Percentiles rank a stretch among this genome's conserved stretches.
Conservation (phyloP, 805 yeast genomes). For the Starmerella sirachaensis region DNA sequence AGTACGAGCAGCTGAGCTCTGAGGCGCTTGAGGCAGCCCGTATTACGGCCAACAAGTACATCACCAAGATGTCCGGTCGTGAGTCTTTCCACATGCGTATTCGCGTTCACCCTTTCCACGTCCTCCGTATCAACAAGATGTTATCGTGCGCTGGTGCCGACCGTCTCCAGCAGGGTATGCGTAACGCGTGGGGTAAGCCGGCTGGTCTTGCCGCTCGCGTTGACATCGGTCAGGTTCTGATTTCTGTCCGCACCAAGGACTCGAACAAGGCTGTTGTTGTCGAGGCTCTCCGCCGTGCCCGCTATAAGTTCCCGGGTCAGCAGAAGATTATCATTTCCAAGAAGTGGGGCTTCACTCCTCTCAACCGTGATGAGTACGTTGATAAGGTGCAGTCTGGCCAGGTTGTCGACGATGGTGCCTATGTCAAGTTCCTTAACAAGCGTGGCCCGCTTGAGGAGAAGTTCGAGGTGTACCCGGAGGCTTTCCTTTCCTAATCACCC, state of each 20-base stretch:
- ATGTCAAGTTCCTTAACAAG: conserved; percentile 93
- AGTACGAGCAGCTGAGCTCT: conserved; percentile 96
- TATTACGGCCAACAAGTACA: conserved; percentile 99
- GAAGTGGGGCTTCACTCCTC: conserved; percentile 99
- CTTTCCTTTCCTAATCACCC: conserved; percentile 30
- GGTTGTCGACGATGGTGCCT: conserved; percentile 99
- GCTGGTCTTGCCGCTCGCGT: conserved; percentile 99
- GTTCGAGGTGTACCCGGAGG: conserved; percentile 87
- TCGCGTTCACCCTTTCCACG: conserved; percentile 99
- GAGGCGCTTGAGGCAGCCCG: conserved; percentile 99
- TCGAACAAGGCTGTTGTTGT: conserved; percentile 92
- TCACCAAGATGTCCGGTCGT: conserved; percentile 96
- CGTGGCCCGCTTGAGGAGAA: conserved; percentile 90
- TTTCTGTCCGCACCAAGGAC: conserved; percentile 98
- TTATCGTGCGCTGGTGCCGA: conserved; percentile 99
- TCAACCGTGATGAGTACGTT: conserved; percentile 94
- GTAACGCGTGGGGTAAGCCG: conserved; percentile 99
- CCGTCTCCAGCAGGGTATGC: conserved; percentile 99
- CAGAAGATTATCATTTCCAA: conserved; percentile 97
- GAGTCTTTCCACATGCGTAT: conserved; percentile 99
- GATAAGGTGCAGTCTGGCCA: conserved; percentile 92
- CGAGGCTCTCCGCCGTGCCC: conserved; percentile 99
- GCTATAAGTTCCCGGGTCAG: conserved; percentile 99
- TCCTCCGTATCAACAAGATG: conserved; percentile 99
- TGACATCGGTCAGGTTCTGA: conserved; percentile 93